phyloP scores from a whole-genome alignment of 2,329 filamentous ascomycete species.

The Aspergillus pseudoviridinutans region DNA sequence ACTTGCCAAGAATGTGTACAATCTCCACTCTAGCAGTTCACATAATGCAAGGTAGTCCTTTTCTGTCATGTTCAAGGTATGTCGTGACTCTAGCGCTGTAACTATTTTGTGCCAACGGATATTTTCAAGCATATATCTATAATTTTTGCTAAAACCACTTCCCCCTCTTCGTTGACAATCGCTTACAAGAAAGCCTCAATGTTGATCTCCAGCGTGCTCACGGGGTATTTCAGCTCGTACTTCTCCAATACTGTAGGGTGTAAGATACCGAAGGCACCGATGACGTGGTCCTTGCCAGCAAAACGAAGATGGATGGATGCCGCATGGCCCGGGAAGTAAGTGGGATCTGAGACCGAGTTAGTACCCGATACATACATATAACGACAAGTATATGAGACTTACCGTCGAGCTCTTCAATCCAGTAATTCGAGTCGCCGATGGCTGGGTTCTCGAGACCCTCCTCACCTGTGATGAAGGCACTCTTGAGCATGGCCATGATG shows the following conservation, averaged over 20 bases:
- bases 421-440: constrained; percentile 68
- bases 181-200: constrained; percentile 80
- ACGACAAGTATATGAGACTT: constrained; percentile 23
- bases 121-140: background rate
- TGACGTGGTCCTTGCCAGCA: constrained; percentile 66
- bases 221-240: constrained; percentile 87
- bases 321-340: constrained; percentile 86
- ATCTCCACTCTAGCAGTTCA: background rate
- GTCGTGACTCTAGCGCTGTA: background rate
- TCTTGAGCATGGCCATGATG: constrained; percentile 85
- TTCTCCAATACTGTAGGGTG: constrained; percentile 91
- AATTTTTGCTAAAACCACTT: background rate
- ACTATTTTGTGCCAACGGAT: background rate
- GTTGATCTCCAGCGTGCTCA: constrained; percentile 92
- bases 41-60: background rate
- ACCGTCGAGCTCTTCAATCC: constrained; percentile 88
- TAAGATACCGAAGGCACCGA: constrained; percentile 90
- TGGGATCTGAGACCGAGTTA: constrained; percentile 55
- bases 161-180: background rate
- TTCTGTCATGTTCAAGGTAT: background rate
- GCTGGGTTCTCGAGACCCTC: constrained; percentile 62
- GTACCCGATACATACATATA: background rate
- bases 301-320: constrained; percentile 78
- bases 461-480: constrained; percentile 72
- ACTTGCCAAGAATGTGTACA: background rate